Conservation (phyloP, 495 filamentous ascomycete species). For the Aspergillus avenaceus region DNA sequence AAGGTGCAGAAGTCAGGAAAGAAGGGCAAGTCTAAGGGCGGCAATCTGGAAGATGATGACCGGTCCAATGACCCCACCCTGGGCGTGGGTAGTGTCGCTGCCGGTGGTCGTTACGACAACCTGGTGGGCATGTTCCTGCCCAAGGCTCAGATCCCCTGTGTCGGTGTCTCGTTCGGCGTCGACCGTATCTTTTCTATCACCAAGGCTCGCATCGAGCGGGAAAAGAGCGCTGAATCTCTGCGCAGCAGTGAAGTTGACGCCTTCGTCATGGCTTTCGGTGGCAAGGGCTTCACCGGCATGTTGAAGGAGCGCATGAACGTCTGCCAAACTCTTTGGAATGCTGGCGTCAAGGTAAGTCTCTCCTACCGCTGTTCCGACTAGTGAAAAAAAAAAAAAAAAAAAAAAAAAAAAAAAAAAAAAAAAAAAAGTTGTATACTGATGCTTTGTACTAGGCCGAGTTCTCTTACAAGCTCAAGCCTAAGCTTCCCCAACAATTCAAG, state of each 20-base stretch:
- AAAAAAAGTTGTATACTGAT: conserved; percentile 15
- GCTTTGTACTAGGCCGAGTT: conserved; percentile 58
- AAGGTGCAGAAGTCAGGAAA: conserved; percentile 53
- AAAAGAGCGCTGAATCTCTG: conserved; percentile 44
- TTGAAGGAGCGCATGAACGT: conserved; percentile 77
- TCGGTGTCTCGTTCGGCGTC: conserved; percentile 91
- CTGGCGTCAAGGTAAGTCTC: conserved; percentile 63
- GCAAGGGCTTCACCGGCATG: conserved; percentile 79
- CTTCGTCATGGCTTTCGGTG: conserved; percentile 90
- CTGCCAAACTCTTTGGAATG: conserved; percentile 68
- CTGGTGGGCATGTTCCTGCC: conserved; percentile 88
- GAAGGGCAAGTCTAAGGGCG: conserved; percentile 50
- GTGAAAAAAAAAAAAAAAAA: no score
- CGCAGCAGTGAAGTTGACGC: conserved; percentile 77
- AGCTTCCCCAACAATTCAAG: conserved; percentile 74
- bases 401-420: no score
- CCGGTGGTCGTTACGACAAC: conserved; percentile 89
- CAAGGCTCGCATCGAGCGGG: conserved; percentile 66
- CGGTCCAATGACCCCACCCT: conserved; percentile 76
- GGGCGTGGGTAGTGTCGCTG: conserved; percentile 82
- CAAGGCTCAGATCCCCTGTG: conserved; percentile 83
- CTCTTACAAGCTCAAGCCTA: conserved; percentile 75
- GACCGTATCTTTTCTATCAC: conserved; percentile 93
- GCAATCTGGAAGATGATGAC: conserved; percentile 64
- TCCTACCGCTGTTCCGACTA: neutral